Base-by-base conservation (phyloP, 1,284 basidiomycete species). In the Moesziomyces sp. region DNA sequence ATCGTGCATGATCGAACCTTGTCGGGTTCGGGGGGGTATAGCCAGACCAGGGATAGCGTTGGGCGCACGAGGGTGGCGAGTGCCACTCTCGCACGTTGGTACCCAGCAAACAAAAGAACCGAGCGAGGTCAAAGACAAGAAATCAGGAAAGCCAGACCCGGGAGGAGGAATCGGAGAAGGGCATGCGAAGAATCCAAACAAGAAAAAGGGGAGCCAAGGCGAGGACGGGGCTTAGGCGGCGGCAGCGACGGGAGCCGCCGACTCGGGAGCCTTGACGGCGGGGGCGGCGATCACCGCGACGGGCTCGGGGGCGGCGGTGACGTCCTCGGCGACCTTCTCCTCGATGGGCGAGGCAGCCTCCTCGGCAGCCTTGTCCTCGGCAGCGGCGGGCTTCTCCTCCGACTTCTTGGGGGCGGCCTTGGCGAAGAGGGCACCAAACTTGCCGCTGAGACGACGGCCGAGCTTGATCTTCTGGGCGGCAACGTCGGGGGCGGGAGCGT, bases 391-490 rank as follows among this genome's bases (percentile, higher is more conserved):
- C 63, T 72, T 72, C n/a, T 62, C 69, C 43, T 70, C 67, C 11
- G 52, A 23, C 62, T 77, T 73, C 68, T 79, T 77, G 67, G 61
- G 24, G 50, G 35, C 35, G 35, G 53, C 48, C 75, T 79, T 79
- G 67, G 61, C 52, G 76, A 77, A 77, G 64, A 79, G 71, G n/a
- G 63, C 72, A 43, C 76, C 76, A 49, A 79, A 72, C 52, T 73
- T 72, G 59, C 69, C 73, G 54, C 74, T 77, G 42, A 79, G 52
- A 51, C 77, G 77, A 59, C 77, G 77, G 23, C 68, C 72, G 40
- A 79, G 59, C 75, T 79, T 79, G 64, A 76, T 71, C 64, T 69
- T 76, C 59, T 77, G 60, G 21, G 66, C 65, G 50, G 74, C 66
- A 44, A 76, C 66, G 42, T 76, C 70, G 46, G 74, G 66, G 40